Evolutionary conservation across 805 yeast genomes (phyloP), one percentile per base, ranked within the genome.

Genomic region (Myxozyma kluyveri): DNA sequence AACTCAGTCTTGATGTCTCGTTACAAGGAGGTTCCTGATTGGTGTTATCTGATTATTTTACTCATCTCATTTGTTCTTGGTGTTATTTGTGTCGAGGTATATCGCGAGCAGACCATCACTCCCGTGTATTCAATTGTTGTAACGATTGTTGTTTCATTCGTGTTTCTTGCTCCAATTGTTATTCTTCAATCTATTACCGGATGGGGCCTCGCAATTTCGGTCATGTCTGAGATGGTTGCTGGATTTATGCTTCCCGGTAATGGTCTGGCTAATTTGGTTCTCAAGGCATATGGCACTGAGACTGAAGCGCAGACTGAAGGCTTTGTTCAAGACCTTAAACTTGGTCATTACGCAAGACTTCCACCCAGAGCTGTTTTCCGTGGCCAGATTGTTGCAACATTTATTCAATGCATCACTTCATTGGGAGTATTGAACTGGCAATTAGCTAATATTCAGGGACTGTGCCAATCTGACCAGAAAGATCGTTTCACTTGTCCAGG

Each of bases 201-300:
- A 69, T 77, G 70, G 42, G 61, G 75, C 1, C 77, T 82, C 52
- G 84, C 84, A 9, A 69, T 83, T 57, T 80, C 80, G 60, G 87
- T 82, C 2, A 65, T 84, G 49, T 77, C 83, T 2, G 87, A 83
- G 63, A 69, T 83, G 56, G 74, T 84, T 42, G 78, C 79, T 24
- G 88, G 88, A 1, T 83, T 81, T 65, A 75, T 83, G 52, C 70
- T 79, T 9, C 87, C 86, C 2, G 86, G 82, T 1, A 69, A 70
- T 43, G 79, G 88, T 0, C 65, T 82, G n/a, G 84, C 86, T 0
- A 75, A 81, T 68, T 79, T 84, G 74, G 74, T 79, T 61, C 74
- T 81, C 69, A 81, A 81, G 66, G 77, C 82, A 7, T 76, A 75
- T 59, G 84, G 85, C 24, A 19, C 40, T 12, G 84, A 81, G 61